Percentiles rank a stretch among this genome's conserved stretches.
Conservation (phyloP, 2,329 filamentous ascomycete species). For the Lasiodiplodia sp. region DNA sequence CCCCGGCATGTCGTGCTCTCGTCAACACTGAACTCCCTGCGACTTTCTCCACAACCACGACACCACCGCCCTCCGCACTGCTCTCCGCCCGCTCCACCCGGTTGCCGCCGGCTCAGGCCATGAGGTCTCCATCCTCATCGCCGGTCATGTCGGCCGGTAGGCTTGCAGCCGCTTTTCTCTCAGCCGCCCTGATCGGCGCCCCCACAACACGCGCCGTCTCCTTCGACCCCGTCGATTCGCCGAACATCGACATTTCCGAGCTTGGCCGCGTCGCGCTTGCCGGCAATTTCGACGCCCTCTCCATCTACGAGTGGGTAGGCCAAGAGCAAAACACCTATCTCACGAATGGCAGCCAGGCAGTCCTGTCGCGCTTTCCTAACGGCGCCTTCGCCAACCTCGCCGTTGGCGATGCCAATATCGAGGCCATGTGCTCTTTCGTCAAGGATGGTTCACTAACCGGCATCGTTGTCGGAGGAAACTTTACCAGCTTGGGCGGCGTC, state of each 20-base stretch:
- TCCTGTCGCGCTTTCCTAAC: constrained; percentile 84
- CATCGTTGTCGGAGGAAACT: constrained; percentile 91
- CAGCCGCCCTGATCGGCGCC: constrained; percentile 34
- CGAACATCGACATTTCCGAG: constrained; percentile 78
- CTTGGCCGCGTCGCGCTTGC: constrained; percentile 85
- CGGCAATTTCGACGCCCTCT: constrained; percentile 91
- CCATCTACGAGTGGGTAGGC: constrained; percentile 83
- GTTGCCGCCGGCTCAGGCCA: constrained; percentile 39
- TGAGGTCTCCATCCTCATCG: constrained; percentile 48
- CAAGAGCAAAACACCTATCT: constrained; percentile 74
- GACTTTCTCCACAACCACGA: constrained; percentile 35
- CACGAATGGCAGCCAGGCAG: constrained; percentile 80
- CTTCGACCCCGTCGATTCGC: constrained; percentile 68
- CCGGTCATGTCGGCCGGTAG: constrained; percentile 47
- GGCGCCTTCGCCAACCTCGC: constrained; percentile 79
- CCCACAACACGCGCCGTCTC: constrained; percentile 46
- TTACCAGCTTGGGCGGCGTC: constrained; percentile 83
- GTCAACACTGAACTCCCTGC: constrained; percentile 32
- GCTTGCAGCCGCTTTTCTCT: constrained; percentile 44
- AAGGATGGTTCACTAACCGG: constrained; percentile 71
- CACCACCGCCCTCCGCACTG: constrained; percentile 31
- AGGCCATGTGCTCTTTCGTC: constrained; percentile 84
- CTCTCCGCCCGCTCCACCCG: constrained; percentile 9
- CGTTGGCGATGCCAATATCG: constrained; percentile 82
- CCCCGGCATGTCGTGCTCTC: constrained; percentile 28